These are phyloP conservation scores for Cinnamomum micranthum DNA, from an alignment of 164 flowering plant genomes.

Conservation along the genomic window DNA sequence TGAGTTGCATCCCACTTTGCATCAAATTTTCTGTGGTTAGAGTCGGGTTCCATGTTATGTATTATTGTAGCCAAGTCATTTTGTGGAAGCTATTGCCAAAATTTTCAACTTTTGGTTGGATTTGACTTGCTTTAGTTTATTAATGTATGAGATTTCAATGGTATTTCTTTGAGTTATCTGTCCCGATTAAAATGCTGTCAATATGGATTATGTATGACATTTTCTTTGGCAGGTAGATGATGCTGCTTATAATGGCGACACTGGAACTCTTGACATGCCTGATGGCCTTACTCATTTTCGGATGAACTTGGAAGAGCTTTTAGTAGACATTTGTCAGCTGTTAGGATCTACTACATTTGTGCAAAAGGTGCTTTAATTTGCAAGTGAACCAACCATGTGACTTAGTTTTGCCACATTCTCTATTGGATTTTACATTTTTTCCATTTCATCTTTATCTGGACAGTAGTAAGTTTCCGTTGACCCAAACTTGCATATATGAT, in stretches of 20 bases:
- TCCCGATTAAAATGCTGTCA: neutral
- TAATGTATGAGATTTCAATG: no score
- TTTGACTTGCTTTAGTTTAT: neutral
- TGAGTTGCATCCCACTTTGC: neutral
- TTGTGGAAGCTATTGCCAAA: neutral
- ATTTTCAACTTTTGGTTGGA: neutral
- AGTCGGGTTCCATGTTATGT: neutral
- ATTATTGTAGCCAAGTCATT: neutral
- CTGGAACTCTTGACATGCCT: constrained; percentile 56
- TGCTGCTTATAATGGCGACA: constrained; percentile 42
- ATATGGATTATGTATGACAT: no score
- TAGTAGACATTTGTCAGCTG: constrained; percentile 86
- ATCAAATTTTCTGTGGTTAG: neutral
- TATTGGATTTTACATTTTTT: neutral
- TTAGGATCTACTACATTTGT: constrained; percentile 57
- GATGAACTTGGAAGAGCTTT: constrained; percentile 75
- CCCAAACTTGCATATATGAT: neutral
- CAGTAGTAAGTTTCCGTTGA: no score
- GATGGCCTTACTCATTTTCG: constrained; percentile 83
- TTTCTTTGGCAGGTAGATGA: constrained; percentile 68
- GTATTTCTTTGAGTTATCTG: no score
- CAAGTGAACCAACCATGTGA: neutral
- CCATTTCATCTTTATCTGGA: neutral
- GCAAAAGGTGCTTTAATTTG: constrained; percentile 53
- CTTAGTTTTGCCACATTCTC: neutral